Evolutionary conservation across 2,329 filamentous ascomycete species (phyloP).

Genomic region (Aspergillus caelatus): DNA sequence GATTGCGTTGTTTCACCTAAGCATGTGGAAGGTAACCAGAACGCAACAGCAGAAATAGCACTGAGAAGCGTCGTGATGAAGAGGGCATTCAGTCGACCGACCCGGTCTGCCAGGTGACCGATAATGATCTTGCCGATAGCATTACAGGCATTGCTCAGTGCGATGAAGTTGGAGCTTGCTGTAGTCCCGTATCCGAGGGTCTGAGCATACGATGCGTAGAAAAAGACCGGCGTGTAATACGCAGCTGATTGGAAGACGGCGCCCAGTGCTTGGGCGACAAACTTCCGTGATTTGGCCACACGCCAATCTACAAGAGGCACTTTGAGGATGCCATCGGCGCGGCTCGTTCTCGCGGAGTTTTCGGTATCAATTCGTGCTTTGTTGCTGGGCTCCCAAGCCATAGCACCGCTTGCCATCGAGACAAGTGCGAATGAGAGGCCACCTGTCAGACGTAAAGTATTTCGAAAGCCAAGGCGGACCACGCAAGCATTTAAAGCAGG

Average conservation of each 20-base stretch:
- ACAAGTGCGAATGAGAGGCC: constrained; percentile 34
- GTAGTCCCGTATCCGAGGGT: constrained; percentile 40
- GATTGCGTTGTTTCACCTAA: constrained; percentile 13
- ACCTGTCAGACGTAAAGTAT: constrained; percentile 39
- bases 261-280: constrained; percentile 41
- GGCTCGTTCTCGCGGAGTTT: constrained; percentile 16
- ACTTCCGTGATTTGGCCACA: constrained; percentile 31
- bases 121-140: constrained; percentile 43
- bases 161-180: constrained; percentile 44
- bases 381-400: constrained; percentile 36
- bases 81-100: constrained; percentile 45
- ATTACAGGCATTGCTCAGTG: constrained; percentile 47
- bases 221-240: constrained; percentile 45
- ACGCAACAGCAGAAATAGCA: constrained; percentile 29
- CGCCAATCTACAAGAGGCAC: constrained; percentile 38
- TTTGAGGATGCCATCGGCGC: constrained; percentile 23
- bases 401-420: constrained; percentile 26
- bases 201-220: constrained; percentile 44
- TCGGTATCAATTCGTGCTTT: constrained; percentile 25
- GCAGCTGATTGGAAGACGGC: constrained; percentile 44
- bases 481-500: constrained; percentile 38
- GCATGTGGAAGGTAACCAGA: constrained; percentile 31
- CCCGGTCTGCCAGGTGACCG: constrained; percentile 42
- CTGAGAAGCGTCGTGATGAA: constrained; percentile 38
- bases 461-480: constrained; percentile 39